These are phyloP conservation scores for Bipolaris bicolor DNA, from an alignment of 2,329 filamentous ascomycete species.

Conservation along the genomic window DNA sequence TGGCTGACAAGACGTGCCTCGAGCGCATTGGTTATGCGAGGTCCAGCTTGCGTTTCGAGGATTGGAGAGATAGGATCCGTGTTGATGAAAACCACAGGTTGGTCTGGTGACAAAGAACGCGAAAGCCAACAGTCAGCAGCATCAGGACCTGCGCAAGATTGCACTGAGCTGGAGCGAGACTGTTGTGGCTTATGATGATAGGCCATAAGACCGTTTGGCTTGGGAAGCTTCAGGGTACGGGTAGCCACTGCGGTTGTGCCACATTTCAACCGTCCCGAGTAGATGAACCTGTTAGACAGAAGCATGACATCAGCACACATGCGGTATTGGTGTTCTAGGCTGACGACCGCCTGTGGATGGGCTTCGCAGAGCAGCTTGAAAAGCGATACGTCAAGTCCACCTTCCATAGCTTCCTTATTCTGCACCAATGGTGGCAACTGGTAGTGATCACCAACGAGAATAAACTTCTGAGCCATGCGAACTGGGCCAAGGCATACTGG, in stretches of 20 bases:
- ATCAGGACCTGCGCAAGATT: slow-evolving; percentile 59
- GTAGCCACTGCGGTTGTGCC: slow-evolving; percentile 77
- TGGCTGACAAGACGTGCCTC: slow-evolving; percentile 81
- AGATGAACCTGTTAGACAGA: slow-evolving; percentile 90
- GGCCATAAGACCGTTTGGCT: slow-evolving; percentile 38
- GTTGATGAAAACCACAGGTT: slow-evolving; percentile 85
- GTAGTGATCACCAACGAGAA: slow-evolving; percentile 95
- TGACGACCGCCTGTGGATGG: slow-evolving; percentile 86
- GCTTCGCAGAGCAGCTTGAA: slow-evolving; percentile 92
- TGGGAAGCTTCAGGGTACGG: slow-evolving; percentile 70
- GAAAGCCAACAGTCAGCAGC: slow-evolving; percentile 73
- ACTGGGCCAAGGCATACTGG: slow-evolving; percentile 95
- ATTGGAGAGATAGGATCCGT: slow-evolving; percentile 74
- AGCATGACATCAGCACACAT: slow-evolving; percentile 99
- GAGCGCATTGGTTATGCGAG: slow-evolving; percentile 85
- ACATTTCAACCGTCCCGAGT: slow-evolving; percentile 87
- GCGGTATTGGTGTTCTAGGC: slow-evolving; percentile 92
- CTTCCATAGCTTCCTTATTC: slow-evolving; percentile 83
- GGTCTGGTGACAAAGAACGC: slow-evolving; percentile 70
- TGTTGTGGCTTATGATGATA: slow-evolving; percentile 41
- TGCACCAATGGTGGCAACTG: slow-evolving; percentile 93
- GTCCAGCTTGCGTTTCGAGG: slow-evolving; percentile 73
- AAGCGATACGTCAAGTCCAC: slow-evolving; percentile 88
- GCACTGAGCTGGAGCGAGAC: slow-evolving; percentile 11
- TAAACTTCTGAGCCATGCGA: slow-evolving; percentile 88